These are phyloP conservation scores for Cystobasidiopsis lactophilus DNA, from an alignment of 768 basidiomycete species.

Conservation along the genomic window DNA sequence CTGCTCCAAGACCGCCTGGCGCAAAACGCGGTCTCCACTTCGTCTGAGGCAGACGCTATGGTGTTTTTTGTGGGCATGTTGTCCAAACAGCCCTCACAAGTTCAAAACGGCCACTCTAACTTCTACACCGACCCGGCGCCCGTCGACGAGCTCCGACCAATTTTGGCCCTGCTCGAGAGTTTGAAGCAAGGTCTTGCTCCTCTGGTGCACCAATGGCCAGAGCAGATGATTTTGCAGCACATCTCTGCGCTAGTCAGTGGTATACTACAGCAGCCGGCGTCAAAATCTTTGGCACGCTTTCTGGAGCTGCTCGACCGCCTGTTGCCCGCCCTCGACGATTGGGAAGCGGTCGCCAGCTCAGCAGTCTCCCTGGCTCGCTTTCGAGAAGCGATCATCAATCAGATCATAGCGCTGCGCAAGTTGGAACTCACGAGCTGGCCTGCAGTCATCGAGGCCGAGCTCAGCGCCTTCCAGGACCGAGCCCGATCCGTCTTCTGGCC, in stretches of 20 bases:
- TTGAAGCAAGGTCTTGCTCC: conserved; percentile 35
- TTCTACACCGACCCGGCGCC: too few species aligned
- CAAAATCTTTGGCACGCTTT: conserved; percentile 57
- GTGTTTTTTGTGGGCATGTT: too few species aligned
- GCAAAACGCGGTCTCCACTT: too few species aligned
- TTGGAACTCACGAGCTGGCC: conserved; percentile 78
- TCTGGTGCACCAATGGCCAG: conserved; percentile 69
- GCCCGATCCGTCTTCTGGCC: conserved; percentile 73
- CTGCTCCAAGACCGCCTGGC: too few species aligned
- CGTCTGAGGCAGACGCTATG: too few species aligned
- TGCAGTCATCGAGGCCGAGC: conserved; percentile 49
- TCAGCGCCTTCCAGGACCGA: conserved; percentile 25
- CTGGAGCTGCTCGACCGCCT: conserved; percentile 67
- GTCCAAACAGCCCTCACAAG: too few species aligned
- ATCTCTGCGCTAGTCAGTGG: conserved; percentile 46
- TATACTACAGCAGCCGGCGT: conserved; percentile 39
- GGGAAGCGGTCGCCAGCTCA: conserved; percentile 90
- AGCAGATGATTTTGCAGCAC: conserved; percentile 89
- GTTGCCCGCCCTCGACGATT: conserved; percentile 68
- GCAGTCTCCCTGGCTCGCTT: conserved; percentile 53
- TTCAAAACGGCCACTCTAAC: too few species aligned
- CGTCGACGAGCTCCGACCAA: too few species aligned
- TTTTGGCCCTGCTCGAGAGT: conserved; percentile 31
- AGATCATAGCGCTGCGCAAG: conserved; percentile 76
- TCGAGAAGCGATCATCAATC: conserved; percentile 40